phyloP scores from a whole-genome alignment of 495 filamentous ascomycete genomes.

The Penicillium soppii region DNA sequence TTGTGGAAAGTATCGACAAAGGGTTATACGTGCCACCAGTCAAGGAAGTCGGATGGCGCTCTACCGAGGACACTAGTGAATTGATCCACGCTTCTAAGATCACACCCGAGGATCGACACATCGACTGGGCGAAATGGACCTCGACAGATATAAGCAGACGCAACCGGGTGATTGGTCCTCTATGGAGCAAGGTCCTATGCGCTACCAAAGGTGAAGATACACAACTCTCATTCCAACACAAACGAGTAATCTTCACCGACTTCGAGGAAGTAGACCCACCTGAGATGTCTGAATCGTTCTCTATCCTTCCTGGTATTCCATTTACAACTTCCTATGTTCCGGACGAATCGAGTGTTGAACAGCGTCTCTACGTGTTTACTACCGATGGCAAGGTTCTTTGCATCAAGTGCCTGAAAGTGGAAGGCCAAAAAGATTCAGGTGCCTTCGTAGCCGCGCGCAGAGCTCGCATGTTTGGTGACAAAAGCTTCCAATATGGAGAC shows the following conservation, averaged over 20 bases:
- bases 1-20: conserved; percentile 57
- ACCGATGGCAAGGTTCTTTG: conserved; percentile 36
- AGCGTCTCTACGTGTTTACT: conserved; percentile 41
- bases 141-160: conserved; percentile 46
- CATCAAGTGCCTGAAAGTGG: conserved; percentile 44
- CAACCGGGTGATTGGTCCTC: conserved; percentile 50
- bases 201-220: conserved; percentile 13
- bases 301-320: conserved; percentile 37
- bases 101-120: conserved; percentile 48
- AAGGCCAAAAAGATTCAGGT: conserved; percentile 38
- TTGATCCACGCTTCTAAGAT: conserved; percentile 53
- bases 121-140: conserved; percentile 54
- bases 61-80: conserved; percentile 10
- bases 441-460: conserved; percentile 42
- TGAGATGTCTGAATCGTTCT: conserved; percentile 26
- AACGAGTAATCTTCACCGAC: conserved; percentile 40
- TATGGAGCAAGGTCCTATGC: conserved; percentile 51
- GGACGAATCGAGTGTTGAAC: conserved; percentile 25
- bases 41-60: conserved; percentile 36
- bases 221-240: conserved; percentile 26
- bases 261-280: conserved; percentile 36
- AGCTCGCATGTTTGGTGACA: conserved; percentile 40
- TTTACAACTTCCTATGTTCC: conserved; percentile 34
- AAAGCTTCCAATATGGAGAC: conserved; percentile 26
- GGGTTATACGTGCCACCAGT: conserved; percentile 67